Conservation (phyloP, 176 grass and related monocot genomes). For the Bolboschoenus planiculmis region DNA sequence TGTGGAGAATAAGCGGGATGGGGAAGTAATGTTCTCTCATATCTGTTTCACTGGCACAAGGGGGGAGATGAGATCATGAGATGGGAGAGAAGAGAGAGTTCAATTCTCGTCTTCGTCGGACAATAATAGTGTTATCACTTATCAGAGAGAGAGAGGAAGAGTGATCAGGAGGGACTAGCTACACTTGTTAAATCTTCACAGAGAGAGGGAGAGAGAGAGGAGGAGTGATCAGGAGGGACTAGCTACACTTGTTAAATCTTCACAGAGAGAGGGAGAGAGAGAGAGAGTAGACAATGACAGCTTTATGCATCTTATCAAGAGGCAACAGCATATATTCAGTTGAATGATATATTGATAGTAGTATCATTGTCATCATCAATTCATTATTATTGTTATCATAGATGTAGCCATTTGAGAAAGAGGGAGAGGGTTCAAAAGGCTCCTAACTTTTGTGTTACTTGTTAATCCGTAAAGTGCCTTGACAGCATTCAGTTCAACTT, state of each 20-base stretch:
- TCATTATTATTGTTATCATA: background rate
- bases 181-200: no score
- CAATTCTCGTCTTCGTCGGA: background rate
- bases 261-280: background rate
- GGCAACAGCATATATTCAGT: background rate
- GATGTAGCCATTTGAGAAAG: background rate
- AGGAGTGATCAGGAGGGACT: background rate
- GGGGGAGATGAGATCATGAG: background rate
- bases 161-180: background rate
- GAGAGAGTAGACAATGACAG: background rate
- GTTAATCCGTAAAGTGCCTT: background rate
- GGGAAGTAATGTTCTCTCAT: background rate
- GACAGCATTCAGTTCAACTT: background rate
- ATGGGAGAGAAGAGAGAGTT: background rate
- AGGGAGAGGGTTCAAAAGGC: background rate
- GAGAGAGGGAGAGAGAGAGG: background rate
- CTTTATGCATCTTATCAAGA: background rate
- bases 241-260: no score
- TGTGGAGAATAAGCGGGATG: background rate
- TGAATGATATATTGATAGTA: background rate
- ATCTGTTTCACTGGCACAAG: background rate
- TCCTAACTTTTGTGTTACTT: background rate
- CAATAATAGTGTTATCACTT: background rate
- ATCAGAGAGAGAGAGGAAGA: background rate
- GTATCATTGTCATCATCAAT: background rate